Evolutionary conservation across 2,329 filamentous ascomycete species (phyloP).

Genomic region (Dactylonectria macrodidyma): DNA sequence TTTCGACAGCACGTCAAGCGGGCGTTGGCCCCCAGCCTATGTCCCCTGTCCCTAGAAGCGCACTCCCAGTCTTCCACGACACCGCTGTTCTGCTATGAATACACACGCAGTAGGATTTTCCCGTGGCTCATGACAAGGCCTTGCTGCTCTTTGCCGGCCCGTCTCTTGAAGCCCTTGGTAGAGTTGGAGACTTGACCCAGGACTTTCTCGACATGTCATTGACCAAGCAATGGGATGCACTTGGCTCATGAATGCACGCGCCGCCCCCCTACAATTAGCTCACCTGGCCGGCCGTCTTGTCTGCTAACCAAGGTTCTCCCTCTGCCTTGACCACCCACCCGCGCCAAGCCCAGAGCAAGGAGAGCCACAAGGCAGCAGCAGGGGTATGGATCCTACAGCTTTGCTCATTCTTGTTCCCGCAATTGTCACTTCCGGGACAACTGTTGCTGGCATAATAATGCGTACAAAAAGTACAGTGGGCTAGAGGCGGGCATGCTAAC

Average conservation of each 20-base stretch:
- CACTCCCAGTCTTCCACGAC: constrained; percentile 33
- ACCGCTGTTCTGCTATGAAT: constrained; percentile 14
- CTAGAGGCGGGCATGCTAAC: constrained; percentile 10
- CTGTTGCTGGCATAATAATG: constrained; percentile 26
- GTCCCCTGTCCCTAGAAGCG: constrained; percentile 21
- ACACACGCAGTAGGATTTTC: too few species aligned
- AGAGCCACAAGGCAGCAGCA: constrained; percentile 45
- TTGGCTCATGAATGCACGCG: constrained; percentile 29
- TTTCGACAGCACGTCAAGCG: constrained; percentile 42
- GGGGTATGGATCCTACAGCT: constrained; percentile 47
- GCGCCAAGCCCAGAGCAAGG: constrained; percentile 34
- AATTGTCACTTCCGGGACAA: constrained; percentile 33
- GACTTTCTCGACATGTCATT: constrained; percentile 2
- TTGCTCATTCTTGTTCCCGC: constrained; percentile 40
- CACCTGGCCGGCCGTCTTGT: constrained; percentile 28
- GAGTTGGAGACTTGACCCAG: neutral
- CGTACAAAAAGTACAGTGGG: constrained; percentile 1
- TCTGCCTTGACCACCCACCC: constrained; percentile 37
- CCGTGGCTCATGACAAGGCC: constrained; percentile 7
- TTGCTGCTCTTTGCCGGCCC: constrained; percentile 9
- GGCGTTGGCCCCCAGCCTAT: constrained; percentile 34
- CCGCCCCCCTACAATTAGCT: constrained; percentile 35
- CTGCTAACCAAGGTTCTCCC: constrained; percentile 31
- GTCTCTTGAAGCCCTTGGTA: neutral
- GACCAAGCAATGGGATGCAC: constrained; percentile 12